Conservation (phyloP, 83 land plant species). For the Picea engelmannii region DNA sequence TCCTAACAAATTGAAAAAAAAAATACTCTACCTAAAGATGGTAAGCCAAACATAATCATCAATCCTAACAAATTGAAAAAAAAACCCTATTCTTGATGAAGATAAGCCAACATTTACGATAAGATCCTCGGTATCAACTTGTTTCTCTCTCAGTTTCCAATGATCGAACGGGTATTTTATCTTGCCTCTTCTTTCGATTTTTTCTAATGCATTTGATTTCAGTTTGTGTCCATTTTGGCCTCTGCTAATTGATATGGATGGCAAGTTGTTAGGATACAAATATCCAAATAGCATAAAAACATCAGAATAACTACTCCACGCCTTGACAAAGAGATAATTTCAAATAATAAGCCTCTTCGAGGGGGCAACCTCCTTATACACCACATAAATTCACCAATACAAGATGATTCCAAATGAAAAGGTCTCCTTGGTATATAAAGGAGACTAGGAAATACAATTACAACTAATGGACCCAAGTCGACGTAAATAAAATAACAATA, state of each 20-base stretch:
- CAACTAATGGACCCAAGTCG: too few species aligned
- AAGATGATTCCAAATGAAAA: too few species aligned
- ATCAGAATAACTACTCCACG: too few species aligned
- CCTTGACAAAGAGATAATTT: too few species aligned
- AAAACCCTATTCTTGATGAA: background rate
- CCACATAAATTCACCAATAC: too few species aligned
- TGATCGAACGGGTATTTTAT: conserved; percentile 73
- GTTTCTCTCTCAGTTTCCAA: conserved; percentile 30
- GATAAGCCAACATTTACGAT: background rate
- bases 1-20: background rate
- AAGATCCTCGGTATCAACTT: background rate
- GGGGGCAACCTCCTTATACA: too few species aligned
- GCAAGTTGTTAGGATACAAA: too few species aligned
- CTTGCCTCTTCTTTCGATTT: conserved; percentile 40
- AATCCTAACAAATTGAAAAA: background rate
- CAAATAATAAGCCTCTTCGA: too few species aligned
- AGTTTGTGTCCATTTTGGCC: background rate
- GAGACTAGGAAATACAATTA: too few species aligned
- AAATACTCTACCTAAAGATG: background rate
- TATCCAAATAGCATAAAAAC: too few species aligned
- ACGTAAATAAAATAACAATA: too few species aligned
- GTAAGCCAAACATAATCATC: background rate
- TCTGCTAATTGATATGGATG: background rate
- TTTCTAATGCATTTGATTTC: conserved; percentile 33
- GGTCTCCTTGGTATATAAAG: too few species aligned